Evolutionary conservation across 2,329 filamentous ascomycete species (phyloP), one percentile per base, ranked within the genome.

Genomic region (Calonectria pseudoreteaudii): DNA sequence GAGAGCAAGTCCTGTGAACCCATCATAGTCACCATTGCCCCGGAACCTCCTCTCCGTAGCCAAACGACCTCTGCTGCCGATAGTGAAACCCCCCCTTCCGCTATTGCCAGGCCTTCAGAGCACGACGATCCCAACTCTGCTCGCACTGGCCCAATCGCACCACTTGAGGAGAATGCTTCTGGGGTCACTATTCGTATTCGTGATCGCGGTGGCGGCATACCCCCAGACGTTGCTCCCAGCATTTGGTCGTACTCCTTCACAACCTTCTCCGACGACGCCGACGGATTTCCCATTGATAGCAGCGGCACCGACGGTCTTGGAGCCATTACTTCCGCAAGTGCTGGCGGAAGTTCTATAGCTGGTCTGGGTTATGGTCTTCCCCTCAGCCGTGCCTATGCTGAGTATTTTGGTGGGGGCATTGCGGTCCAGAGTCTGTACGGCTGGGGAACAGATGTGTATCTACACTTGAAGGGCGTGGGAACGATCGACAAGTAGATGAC

Each of bases 241-340:
- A 96, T 99, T 72, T 99, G 97, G 96, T 96, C 95, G 9, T 99
- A 98, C 84, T 97, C 94, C 75, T 99, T 98, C 83, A 98, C 96
- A 26, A 99, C 97, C 0, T 98, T 98, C 84, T 93, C 91, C 71
- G 94, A 91, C 75, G 87, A 91, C 71, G 49, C 74, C 8, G 82
- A 86, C 52, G 86, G 86, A 6, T 77, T 86, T 60, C 83, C 85
- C 36, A 85, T 84, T 26, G 84, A 86, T 11, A 83, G 85, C 44
- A 84, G 86, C 56, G 82, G 84, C 53, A 83, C 83, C 36, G 85
- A 86, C 36, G 94, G 94, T 0, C 86, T 98, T 75, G 94, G 93
- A 80, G 92, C 93, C 6, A 93, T 98, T 64, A 93, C 94, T 1
- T 90, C 90, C 2, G 91, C 92, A 36, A 93, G 92, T 69, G 92